These are phyloP conservation scores for Chaetomiaceae sp. DNA, from an alignment of 2,329 filamentous ascomycete genomes.

Conservation along the genomic window DNA sequence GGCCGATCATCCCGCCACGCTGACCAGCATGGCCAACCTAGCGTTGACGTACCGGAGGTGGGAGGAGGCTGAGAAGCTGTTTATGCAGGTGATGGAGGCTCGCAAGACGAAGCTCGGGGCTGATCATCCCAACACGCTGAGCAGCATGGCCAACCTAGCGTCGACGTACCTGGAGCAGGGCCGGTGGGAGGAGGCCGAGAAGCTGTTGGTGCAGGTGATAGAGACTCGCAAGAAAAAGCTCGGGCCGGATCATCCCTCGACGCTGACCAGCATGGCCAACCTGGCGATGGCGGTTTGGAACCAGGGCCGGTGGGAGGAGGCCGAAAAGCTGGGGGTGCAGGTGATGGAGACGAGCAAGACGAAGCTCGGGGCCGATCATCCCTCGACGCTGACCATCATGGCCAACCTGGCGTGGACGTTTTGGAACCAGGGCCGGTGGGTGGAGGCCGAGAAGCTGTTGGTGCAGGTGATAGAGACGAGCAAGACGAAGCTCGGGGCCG, in stretches of 20 bases:
- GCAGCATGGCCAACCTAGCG: slow-evolving; percentile 9
- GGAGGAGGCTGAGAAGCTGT: slow-evolving; percentile 30
- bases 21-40: slow-evolving; percentile 2
- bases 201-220: slow-evolving; percentile 14
- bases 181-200: slow-evolving; percentile 27
- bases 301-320: not conserved
- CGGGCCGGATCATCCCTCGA: not conserved
- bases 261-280: not conserved
- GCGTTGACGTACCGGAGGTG: not conserved
- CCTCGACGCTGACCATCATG: not conserved
- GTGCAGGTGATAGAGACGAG: not conserved
- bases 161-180: slow-evolving; percentile 12
- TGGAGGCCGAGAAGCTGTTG: slow-evolving; percentile 30
- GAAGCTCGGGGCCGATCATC: not conserved
- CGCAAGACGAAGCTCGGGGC: not conserved
- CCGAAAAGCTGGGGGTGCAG: slow-evolving; percentile 30
- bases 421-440: slow-evolving; percentile 4
- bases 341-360: not conserved
- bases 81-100: not conserved
- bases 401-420: slow-evolving; percentile 10
- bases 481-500: not conserved
- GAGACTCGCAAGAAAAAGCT: not conserved
- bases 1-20: slow-evolving; percentile 2
- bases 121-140: not conserved
- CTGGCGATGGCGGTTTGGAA: too few relatives aligned